A percentile compares a stretch with the other conserved stretches of the same genome.
Evolutionary conservation across 352 stramenopile species (phyloP).

Genomic region (Globisporangium paddicum): DNA sequence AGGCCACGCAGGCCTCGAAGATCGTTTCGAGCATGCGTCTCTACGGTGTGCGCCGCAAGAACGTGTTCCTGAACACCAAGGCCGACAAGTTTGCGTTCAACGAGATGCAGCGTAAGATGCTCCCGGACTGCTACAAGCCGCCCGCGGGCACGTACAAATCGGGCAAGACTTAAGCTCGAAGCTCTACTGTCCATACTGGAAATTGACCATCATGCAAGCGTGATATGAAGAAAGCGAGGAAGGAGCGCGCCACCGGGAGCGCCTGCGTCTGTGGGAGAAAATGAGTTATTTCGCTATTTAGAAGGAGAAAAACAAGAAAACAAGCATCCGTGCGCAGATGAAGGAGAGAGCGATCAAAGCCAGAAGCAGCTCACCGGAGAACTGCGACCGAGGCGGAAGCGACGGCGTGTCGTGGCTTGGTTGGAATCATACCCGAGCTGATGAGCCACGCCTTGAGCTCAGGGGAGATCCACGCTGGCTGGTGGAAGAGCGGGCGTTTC

Average conservation of each 20-base stretch:
- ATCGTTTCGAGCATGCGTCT: constrained; percentile 73
- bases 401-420: constrained; percentile 6
- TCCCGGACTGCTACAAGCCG: constrained; percentile 84
- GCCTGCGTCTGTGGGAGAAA: background rate
- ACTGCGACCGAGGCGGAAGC: background rate
- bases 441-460: constrained; percentile 50
- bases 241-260: background rate
- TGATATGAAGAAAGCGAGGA: constrained; percentile 8
- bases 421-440: constrained; percentile 41
- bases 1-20: constrained; percentile 45
- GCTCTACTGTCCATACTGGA: background rate
- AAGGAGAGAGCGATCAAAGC: background rate
- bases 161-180: constrained; percentile 49
- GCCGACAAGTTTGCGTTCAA: constrained; percentile 86
- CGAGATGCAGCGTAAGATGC: constrained; percentile 81
- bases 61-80: constrained; percentile 86
- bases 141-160: constrained; percentile 80
- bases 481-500: constrained; percentile 31
- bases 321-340: background rate
- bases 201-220: background rate
- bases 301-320: constrained; percentile 7
- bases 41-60: constrained; percentile 67
- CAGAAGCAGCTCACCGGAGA: background rate
- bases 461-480: constrained; percentile 56
- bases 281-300: constrained; percentile 16